Evolutionary conservation across 441 rosid species (phyloP), one percentile per base, ranked within the genome.

Genomic region (Gossypium lobatum): DNA sequence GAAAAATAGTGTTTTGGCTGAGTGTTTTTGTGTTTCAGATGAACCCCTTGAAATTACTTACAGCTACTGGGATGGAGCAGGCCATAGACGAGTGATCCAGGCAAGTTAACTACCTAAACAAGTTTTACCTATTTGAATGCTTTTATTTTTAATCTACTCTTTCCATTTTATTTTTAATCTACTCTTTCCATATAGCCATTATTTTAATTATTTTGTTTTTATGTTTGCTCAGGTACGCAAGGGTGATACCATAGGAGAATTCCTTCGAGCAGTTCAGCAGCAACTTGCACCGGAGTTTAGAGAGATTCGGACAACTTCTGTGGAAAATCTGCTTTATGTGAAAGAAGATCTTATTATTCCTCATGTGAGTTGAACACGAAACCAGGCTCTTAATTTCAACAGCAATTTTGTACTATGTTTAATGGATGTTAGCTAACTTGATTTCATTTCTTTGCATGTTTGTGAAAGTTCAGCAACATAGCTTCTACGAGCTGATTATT

Each of bases 31-130:
- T 77, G 45, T 75, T 75, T 78, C 86, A 95, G 99, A 86, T 74
- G 99, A 95, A 83, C 93, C 98, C 75, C 91, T 95, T 76, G 70
- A 90, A 86, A 95, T 95, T 68, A 95, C 99, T 75, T 95, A 95
- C 88, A 95, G 98, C 78, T 93, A 95, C 80, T 95, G 98, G 98
- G 99, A 95, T 86, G 99, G 99, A 70, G 85, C 97, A 8, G 99
- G 98, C 45, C 99, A 95, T 75, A 90, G 97, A 80, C 85, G 98
- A 76, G 95, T 88, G 77, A 83, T 93, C 79, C 97, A 89, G 89
- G 99, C 80, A 73, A 81, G 89, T 78, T 75, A 55, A 14, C 46
- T 45, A 48, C 37, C 71, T 8, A 70, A 26, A 34, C 70, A 8
- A 63, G 45, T 53, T 64, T 31, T 31, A 45, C 42, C 23, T 46